Conservation (phyloP, 164 flowering plant genomes). For the Annona cherimola region DNA sequence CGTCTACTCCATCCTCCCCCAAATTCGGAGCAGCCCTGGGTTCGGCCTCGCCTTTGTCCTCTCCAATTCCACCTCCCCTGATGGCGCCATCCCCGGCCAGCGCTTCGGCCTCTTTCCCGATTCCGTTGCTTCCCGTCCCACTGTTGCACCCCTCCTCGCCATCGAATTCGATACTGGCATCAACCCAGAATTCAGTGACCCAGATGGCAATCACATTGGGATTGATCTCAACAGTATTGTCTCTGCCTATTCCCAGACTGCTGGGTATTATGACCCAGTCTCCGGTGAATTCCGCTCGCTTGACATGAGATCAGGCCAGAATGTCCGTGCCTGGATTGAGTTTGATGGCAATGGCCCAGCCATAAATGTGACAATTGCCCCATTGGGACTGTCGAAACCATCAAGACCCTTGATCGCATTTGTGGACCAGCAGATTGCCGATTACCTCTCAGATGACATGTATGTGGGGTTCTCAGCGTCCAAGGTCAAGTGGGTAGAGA, state of each 20-base stretch:
- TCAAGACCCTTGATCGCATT: constrained; percentile 36
- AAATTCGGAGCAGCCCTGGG: constrained; percentile 48
- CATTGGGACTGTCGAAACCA: constrained; percentile 38
- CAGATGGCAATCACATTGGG: constrained; percentile 65
- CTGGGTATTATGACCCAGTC: constrained; percentile 42
- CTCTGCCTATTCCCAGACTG: constrained; percentile 29
- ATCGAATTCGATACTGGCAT: constrained; percentile 75
- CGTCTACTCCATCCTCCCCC: constrained; percentile 65
- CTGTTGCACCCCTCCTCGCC: constrained; percentile 50
- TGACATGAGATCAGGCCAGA: constrained; percentile 57
- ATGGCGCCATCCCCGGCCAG: constrained; percentile 59
- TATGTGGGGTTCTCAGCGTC: constrained; percentile 79
- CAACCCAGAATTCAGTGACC: constrained; percentile 71
- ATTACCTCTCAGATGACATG: constrained; percentile 50
- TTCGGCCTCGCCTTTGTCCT: constrained; percentile 74
- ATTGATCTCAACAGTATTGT: constrained; percentile 57
- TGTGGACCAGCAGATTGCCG: constrained; percentile 33
- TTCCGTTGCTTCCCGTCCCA: constrained; percentile 20
- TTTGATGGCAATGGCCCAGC: constrained; percentile 41
- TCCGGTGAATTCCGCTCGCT: constrained; percentile 29
- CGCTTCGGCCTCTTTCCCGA: constrained; percentile 68
- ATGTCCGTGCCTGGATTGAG: constrained; percentile 76
- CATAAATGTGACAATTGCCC: constrained; percentile 71
- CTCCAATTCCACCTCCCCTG: constrained; percentile 51
- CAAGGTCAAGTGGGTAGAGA: constrained; percentile 49